phyloP scores from a whole-genome alignment of 768 basidiomycete genomes.

The Erythrobasidium yunnanense region DNA sequence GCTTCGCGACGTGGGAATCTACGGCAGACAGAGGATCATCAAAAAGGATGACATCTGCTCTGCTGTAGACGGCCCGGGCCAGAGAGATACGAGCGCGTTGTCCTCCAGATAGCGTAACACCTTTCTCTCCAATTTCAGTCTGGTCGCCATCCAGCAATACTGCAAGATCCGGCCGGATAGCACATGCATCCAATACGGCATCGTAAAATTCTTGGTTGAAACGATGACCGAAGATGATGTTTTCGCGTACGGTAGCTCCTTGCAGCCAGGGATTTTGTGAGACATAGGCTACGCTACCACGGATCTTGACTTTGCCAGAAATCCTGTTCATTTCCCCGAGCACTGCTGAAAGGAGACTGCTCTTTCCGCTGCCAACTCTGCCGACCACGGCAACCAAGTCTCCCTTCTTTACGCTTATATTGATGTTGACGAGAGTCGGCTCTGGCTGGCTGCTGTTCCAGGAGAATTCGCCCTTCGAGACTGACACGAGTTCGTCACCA shows the following conservation, averaged over 20 bases:
- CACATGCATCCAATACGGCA: constrained; percentile 77
- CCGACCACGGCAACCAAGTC: constrained; percentile 76
- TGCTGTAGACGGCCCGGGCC: constrained; percentile 79
- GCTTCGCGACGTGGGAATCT: constrained; percentile 76
- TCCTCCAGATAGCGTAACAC: constrained; percentile 51
- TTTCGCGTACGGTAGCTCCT: constrained; percentile 66
- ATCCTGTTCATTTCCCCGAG: constrained; percentile 44
- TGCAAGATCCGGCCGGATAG: constrained; percentile 66
- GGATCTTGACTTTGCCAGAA: constrained; percentile 60
- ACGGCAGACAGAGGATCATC: constrained; percentile 82
- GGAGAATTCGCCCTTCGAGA: constrained; percentile 65
- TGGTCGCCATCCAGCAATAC: constrained; percentile 67
- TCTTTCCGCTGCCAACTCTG: constrained; percentile 78
- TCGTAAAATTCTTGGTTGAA: constrained; percentile 78
- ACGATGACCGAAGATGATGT: constrained; percentile 81
- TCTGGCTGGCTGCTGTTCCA: constrained; percentile 56
- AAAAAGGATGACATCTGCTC: constrained; percentile 80
- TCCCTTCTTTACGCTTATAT: constrained; percentile 56
- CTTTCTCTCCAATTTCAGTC: constrained; percentile 78
- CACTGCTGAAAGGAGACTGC: constrained; percentile 23
- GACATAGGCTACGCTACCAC: constrained; percentile 36
- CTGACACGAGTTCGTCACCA: constrained; percentile 54
- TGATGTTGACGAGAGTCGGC: constrained; percentile 66
- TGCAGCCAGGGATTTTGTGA: constrained; percentile 50
- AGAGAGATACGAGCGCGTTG: constrained; percentile 69